Percentiles rank a stretch among this genome's conserved stretches.
These are phyloP conservation scores for Posidonia oceanica DNA, from an alignment of 116 monocot species.

Conservation along the genomic window DNA sequence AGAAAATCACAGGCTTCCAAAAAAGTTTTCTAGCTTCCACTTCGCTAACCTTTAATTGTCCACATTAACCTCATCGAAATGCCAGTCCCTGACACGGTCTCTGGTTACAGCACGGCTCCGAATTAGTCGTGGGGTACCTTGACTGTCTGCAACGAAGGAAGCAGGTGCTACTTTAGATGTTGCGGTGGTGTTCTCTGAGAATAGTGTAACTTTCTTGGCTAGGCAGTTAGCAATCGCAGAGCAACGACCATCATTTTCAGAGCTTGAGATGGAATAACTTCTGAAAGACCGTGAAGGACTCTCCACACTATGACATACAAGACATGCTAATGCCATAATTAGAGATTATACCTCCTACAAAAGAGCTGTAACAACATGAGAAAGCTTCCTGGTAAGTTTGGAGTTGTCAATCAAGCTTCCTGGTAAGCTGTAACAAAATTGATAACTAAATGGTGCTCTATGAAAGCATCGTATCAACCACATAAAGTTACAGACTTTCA, in stretches of 20 bases:
- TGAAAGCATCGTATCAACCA: too few relatives aligned
- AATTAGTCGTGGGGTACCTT: slow-evolving; percentile 44
- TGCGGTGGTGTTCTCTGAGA: slow-evolving; percentile 2
- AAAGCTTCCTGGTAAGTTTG: too few relatives aligned
- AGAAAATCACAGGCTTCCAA: too few relatives aligned
- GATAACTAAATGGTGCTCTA: too few relatives aligned
- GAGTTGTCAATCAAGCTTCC: too few relatives aligned
- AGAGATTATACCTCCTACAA: background rate
- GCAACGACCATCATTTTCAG: slow-evolving; percentile 44
- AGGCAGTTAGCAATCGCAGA: slow-evolving; percentile 33
- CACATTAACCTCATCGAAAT: slow-evolving; percentile 23
- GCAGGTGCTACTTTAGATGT: slow-evolving; percentile 40
- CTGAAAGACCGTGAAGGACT: slow-evolving; percentile 43
- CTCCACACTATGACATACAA: slow-evolving; percentile 47
- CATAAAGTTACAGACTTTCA: too few relatives aligned
- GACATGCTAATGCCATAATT: slow-evolving; percentile 58
- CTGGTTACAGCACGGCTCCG: slow-evolving; percentile 48
- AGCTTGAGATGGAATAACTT: slow-evolving; percentile 57
- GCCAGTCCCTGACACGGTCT: slow-evolving; percentile 60
- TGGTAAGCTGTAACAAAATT: too few relatives aligned
- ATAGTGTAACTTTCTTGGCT: slow-evolving; percentile 15
- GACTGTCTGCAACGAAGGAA: slow-evolving; percentile 6
- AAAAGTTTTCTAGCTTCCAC: too few relatives aligned
- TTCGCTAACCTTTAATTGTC: too few relatives aligned
- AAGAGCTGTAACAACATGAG: background rate